Evolutionary conservation across 2,329 filamentous ascomycete species (phyloP).

Genomic region (Paracamarosporium sp.): DNA sequence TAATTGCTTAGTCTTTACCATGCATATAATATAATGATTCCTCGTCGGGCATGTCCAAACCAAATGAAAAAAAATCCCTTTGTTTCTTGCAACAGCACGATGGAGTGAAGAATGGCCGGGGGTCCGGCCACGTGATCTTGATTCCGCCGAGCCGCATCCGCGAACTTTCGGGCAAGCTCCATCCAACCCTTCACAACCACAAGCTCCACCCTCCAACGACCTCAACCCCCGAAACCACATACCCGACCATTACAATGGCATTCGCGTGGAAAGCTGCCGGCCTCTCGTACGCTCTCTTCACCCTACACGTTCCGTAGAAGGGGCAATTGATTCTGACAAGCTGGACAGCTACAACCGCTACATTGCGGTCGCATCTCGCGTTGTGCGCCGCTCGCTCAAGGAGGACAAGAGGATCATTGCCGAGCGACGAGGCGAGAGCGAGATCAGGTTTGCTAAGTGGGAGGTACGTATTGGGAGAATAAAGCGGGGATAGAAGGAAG

Average conservation of each 20-base stretch:
- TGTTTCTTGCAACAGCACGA: not conserved
- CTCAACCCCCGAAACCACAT: conserved; percentile 30
- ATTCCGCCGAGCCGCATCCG: conserved; percentile 34
- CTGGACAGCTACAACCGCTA: conserved; percentile 95
- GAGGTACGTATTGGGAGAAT: conserved; percentile 69
- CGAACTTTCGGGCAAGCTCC: conserved; percentile 32
- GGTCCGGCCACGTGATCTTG: conserved; percentile 26
- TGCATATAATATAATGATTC: too few relatives aligned
- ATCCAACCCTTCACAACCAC: conserved; percentile 33
- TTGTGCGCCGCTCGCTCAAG: conserved; percentile 95
- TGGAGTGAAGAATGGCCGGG: not conserved
- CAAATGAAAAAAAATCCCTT: too few relatives aligned
- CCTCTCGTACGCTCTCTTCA: conserved; percentile 75
- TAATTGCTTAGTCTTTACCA: too few relatives aligned
- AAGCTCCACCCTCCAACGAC: conserved; percentile 29
- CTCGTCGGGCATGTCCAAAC: too few relatives aligned
- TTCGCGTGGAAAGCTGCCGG: conserved; percentile 99
- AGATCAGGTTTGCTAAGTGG: conserved; percentile 93
- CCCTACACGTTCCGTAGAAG: conserved; percentile 19
- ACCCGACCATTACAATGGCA: conserved; percentile 74
- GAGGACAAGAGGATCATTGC: conserved; percentile 87
- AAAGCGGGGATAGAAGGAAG: conserved; percentile 27
- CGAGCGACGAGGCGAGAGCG: conserved; percentile 88
- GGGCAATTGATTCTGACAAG: conserved; percentile 31
- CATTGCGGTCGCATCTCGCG: conserved; percentile 91